These are phyloP conservation scores for Pestalotiopsis sp. DNA, from an alignment of 2,329 filamentous ascomycete species.

Conservation along the genomic window DNA sequence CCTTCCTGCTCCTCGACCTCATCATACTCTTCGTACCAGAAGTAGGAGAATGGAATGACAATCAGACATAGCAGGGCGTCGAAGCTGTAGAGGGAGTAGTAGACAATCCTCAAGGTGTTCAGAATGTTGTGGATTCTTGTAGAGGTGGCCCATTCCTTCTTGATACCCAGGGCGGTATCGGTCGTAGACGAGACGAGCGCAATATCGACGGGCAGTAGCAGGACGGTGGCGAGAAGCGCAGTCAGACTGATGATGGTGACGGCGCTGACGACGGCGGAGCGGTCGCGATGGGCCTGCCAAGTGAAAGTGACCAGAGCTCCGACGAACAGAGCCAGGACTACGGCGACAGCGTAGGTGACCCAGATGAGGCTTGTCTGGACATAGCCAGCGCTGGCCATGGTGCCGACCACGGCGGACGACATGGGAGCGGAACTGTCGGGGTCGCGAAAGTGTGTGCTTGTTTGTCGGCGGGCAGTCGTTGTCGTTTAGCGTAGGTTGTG, in stretches of 20 bases:
- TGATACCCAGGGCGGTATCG: conserved; percentile 72
- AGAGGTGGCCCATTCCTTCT: conserved; percentile 94
- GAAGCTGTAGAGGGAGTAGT: conserved; percentile 90
- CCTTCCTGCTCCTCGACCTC: conserved; percentile 84
- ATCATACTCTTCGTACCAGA: conserved; percentile 97
- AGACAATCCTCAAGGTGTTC: conserved; percentile 81
- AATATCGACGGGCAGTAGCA: conserved; percentile 93
- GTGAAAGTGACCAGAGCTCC: conserved; percentile 86
- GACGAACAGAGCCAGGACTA: conserved; percentile 75
- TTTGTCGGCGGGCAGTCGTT: neutral
- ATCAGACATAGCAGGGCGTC: conserved; percentile 89
- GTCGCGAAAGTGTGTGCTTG: neutral
- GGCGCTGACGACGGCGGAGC: conserved; percentile 78
- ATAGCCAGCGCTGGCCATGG: conserved; percentile 52
- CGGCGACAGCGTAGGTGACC: conserved; percentile 86
- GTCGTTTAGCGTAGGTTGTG: neutral
- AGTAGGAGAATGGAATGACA: conserved; percentile 94
- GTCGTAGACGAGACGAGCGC: conserved; percentile 91
- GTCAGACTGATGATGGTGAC: conserved; percentile 89
- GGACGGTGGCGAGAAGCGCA: conserved; percentile 84
- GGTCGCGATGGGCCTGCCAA: conserved; percentile 88
- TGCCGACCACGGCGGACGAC: conserved; percentile 6
- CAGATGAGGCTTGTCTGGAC: conserved; percentile 92
- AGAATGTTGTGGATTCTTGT: conserved; percentile 78
- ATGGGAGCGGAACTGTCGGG: neutral